Evolutionary conservation across 768 basidiomycete genomes (phyloP).

Genomic region (Lentinus tigrinus): DNA sequence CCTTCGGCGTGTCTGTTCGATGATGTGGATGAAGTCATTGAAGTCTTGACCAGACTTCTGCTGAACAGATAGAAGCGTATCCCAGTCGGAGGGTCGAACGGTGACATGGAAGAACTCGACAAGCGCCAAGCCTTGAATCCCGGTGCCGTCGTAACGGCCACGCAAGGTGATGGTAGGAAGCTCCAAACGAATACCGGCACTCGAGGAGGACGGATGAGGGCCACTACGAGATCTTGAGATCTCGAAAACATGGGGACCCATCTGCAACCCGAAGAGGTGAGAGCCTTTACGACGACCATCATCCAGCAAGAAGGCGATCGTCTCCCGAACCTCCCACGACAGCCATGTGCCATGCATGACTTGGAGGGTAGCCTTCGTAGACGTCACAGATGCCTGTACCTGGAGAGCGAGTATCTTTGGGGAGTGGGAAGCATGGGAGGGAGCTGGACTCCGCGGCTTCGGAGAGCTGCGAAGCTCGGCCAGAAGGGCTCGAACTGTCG

Average conservation of each 20-base stretch:
- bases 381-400: conserved; percentile 50
- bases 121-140: conserved; percentile 53
- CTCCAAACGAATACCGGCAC: conserved; percentile 56
- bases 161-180: conserved; percentile 67
- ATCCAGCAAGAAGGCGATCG: conserved; percentile 39
- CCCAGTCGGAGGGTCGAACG: conserved; percentile 81
- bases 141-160: conserved; percentile 51
- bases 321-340: conserved; percentile 64
- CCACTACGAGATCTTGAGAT: conserved; percentile 41
- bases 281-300: conserved; percentile 29
- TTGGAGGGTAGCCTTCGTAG: conserved; percentile 64
- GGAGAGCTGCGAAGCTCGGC: conserved; percentile 55
- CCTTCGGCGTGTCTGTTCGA: conserved; percentile 54
- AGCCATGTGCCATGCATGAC: conserved; percentile 90
- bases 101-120: conserved; percentile 71
- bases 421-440: conserved; percentile 1
- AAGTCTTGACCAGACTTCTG: conserved; percentile 90
- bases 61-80: conserved; percentile 78
- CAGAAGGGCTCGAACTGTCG: conserved; percentile 61
- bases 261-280: conserved; percentile 62
- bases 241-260: conserved; percentile 58
- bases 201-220: conserved; percentile 35
- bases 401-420: conserved; percentile 36
- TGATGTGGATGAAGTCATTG: conserved; percentile 69
- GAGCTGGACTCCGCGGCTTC: conserved; percentile 31